Conservation (phyloP, 2,329 filamentous ascomycete genomes). For the Pseudocercospora fuligena region DNA sequence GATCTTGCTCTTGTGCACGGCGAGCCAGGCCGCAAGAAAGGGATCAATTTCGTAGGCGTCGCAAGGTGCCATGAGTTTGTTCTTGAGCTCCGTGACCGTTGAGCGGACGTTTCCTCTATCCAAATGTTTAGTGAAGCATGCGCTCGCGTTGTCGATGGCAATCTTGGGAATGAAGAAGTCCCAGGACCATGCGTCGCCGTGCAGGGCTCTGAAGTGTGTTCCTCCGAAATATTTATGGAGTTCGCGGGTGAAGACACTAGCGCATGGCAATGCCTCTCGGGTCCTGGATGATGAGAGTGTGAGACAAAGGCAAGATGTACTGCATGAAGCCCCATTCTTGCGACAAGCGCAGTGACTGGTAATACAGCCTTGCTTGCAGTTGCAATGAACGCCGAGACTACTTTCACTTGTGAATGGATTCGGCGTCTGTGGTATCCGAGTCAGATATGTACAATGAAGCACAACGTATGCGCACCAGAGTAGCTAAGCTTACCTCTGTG, state of each 20-base stretch:
- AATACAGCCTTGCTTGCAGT: neutral
- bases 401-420: too few relatives aligned
- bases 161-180: too few relatives aligned
- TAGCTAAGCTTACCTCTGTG: neutral
- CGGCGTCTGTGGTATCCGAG: too few relatives aligned
- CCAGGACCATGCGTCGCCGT: too few relatives aligned
- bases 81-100: neutral
- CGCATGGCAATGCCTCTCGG: too few relatives aligned
- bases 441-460: too few relatives aligned
- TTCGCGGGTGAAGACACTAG: too few relatives aligned
- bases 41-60: constrained; percentile 1
- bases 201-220: too few relatives aligned
- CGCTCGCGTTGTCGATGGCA: neutral
- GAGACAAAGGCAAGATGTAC: neutral
- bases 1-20: neutral
- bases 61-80: neutral
- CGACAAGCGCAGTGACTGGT: constrained; percentile 4
- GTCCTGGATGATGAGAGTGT: neutral
- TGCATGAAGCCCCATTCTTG: neutral
- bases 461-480: too few relatives aligned
- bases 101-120: neutral
- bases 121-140: constrained; percentile 11
- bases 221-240: neutral
- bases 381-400: neutral
- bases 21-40: neutral